These are phyloP conservation scores for Mycena floridula DNA, from an alignment of 768 basidiomycete genomes.

Conservation along the genomic window DNA sequence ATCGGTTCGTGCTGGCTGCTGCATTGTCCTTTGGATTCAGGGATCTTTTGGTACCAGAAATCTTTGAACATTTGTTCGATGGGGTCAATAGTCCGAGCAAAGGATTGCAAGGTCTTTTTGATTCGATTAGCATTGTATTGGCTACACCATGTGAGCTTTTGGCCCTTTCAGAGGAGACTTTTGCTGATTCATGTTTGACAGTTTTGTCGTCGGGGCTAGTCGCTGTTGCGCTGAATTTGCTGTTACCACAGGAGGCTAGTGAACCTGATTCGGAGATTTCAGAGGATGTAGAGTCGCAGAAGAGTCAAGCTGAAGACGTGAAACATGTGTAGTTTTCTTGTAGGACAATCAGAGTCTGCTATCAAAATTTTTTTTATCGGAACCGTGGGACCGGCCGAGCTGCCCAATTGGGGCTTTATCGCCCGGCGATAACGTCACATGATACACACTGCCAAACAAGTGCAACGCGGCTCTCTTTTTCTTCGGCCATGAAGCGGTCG, in stretches of 20 bases:
- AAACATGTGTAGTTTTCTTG: no score
- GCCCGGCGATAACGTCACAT: no score
- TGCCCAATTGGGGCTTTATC: no score
- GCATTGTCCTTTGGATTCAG: constrained; percentile 67
- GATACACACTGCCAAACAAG: no score
- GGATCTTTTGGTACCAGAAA: constrained; percentile 56
- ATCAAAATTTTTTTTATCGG: no score
- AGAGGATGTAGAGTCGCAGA: no score
- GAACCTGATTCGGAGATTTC: constrained; percentile 17
- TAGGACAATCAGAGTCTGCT: no score
- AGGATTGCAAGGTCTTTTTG: constrained; percentile 62
- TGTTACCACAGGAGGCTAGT: constrained; percentile 37
- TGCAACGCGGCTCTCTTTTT: no score
- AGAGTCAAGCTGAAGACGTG: no score
- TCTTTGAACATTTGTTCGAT: constrained; percentile 69
- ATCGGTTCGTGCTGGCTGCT: constrained; percentile 65
- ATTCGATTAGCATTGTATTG: constrained; percentile 74
- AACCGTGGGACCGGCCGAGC: no score
- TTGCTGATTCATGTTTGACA: constrained; percentile 15
- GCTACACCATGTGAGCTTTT: constrained; percentile 68
- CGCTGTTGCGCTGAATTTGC: constrained; percentile 49
- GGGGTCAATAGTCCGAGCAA: constrained; percentile 43
- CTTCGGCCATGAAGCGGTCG: no score
- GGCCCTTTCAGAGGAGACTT: background rate
- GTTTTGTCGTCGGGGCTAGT: constrained; percentile 55